phyloP scores from a whole-genome alignment of 495 filamentous ascomycete genomes.

The Penicillium roqueforti region DNA sequence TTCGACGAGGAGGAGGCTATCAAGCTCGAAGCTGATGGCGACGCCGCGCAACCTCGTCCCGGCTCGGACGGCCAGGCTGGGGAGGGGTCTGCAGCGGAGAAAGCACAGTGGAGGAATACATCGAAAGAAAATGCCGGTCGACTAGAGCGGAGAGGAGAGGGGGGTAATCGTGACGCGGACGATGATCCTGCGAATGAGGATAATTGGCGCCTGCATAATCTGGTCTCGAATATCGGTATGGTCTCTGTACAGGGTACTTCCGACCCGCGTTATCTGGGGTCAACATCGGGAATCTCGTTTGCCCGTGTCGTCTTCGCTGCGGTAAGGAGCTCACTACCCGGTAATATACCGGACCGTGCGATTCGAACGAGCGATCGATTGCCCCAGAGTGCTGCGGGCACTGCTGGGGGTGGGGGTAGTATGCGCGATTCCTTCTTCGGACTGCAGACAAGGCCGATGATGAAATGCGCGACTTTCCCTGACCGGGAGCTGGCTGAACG shows the following conservation, averaged over 20 bases:
- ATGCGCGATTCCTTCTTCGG: slow-evolving; percentile 97
- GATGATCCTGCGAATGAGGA: slow-evolving; percentile 47
- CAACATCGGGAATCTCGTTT: slow-evolving; percentile 89
- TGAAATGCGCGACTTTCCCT: slow-evolving; percentile 81
- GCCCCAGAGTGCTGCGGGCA: slow-evolving; percentile 36
- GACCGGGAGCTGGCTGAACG: slow-evolving; percentile 64
- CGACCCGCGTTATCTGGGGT: slow-evolving; percentile 76
- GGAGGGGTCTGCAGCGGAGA: slow-evolving; percentile 18
- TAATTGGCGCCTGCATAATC: slow-evolving; percentile 60
- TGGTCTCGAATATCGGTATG: slow-evolving; percentile 74
- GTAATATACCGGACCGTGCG: slow-evolving; percentile 55
- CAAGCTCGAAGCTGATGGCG: slow-evolving; percentile 34
- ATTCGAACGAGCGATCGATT: slow-evolving; percentile 46
- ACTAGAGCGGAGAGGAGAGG: slow-evolving; percentile 34
- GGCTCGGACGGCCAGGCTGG: slow-evolving; percentile 9
- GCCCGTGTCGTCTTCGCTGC: slow-evolving; percentile 92
- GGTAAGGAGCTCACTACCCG: slow-evolving; percentile 74
- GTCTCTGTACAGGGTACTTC: slow-evolving; percentile 71
- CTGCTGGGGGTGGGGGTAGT: slow-evolving; percentile 55
- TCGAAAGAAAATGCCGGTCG: slow-evolving; percentile 26
- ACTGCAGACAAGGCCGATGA: slow-evolving; percentile 81
- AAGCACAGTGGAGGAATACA: slow-evolving; percentile 19
- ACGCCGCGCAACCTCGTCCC: slow-evolving; percentile 22
- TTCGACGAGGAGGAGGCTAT: slow-evolving; percentile 61
- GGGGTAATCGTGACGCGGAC: slow-evolving; percentile 19